Conservation (phyloP, 129 eudicot genomes). For the Saussurea involucrata region DNA sequence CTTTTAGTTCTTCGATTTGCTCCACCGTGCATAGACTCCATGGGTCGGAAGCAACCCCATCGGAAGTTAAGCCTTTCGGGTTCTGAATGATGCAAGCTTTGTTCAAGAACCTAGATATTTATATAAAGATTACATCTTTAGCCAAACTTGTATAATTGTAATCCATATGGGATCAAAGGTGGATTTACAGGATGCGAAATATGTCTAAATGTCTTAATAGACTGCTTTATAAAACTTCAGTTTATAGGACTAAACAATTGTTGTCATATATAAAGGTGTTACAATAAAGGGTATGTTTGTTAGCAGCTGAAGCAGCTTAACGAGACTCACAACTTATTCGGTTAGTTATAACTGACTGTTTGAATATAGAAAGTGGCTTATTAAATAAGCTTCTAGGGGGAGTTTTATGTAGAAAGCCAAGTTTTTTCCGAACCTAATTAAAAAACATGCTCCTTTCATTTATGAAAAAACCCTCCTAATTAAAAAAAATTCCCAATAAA, state of each 20-base stretch:
- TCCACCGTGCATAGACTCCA: slow-evolving; percentile 51
- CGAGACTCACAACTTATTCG: too few relatives aligned
- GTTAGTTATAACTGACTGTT: too few relatives aligned
- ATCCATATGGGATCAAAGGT: background rate
- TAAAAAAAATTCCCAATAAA: too few relatives aligned
- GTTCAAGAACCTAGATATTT: slow-evolving; percentile 47
- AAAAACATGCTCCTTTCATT: too few relatives aligned
- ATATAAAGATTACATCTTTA: background rate
- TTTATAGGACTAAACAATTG: background rate
- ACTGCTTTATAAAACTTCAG: background rate
- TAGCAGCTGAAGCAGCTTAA: too few relatives aligned
- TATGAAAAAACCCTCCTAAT: too few relatives aligned
- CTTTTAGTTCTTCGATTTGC: slow-evolving; percentile 49
- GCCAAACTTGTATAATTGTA: background rate
- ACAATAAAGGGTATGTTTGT: too few relatives aligned
- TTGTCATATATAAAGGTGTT: too few relatives aligned
- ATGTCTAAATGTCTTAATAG: background rate
- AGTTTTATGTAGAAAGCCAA: too few relatives aligned
- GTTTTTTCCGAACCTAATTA: too few relatives aligned
- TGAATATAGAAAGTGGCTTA: too few relatives aligned
- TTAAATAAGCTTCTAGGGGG: too few relatives aligned
- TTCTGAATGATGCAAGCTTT: slow-evolving; percentile 49
- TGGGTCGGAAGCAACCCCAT: slow-evolving; percentile 39
- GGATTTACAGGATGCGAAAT: background rate
- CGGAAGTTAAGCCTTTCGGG: slow-evolving; percentile 35